Conservation (phyloP, 2,329 filamentous ascomycete species). For the Myriosclerotinia duriaeana region DNA sequence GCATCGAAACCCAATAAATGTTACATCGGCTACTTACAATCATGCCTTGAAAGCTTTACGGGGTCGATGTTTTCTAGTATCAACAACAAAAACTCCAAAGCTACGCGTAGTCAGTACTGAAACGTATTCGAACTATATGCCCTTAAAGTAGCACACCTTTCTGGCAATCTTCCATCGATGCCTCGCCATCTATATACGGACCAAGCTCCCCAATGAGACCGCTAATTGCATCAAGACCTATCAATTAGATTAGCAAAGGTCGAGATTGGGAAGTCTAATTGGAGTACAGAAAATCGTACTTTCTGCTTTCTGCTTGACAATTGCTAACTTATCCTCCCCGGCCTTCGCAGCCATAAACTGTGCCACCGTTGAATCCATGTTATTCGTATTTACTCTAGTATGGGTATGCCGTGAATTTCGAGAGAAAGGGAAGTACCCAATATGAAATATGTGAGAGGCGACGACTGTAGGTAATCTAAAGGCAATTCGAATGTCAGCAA, state of each 20-base stretch:
- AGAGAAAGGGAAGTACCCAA: not conserved
- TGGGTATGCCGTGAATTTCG: not conserved
- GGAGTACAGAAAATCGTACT: constrained; percentile 13
- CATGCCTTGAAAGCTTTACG: constrained; percentile 28
- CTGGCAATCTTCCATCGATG: constrained; percentile 28
- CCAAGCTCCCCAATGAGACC: constrained; percentile 18
- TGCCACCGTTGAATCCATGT: constrained; percentile 6
- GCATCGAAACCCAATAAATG: not conserved
- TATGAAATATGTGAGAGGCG: not conserved
- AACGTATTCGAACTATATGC: not conserved
- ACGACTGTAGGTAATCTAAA: not conserved
- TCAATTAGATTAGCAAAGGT: not conserved
- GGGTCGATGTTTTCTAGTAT: constrained; percentile 25
- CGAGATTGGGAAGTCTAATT: not conserved
- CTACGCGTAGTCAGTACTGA: constrained; percentile 25
- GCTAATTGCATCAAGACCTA: constrained; percentile 17
- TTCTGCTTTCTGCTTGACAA: constrained; percentile 20
- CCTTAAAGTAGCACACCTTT: constrained; percentile 26
- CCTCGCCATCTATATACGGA: constrained; percentile 20
- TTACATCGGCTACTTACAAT: constrained; percentile 22
- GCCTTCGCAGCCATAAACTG: constrained; percentile 23
- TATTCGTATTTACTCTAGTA: not conserved
- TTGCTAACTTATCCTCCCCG: constrained; percentile 11
- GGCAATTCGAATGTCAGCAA: not conserved
- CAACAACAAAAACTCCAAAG: constrained; percentile 27